A percentile compares a stretch with the other conserved stretches of the same genome.
Conservation (phyloP, 2,329 filamentous ascomycete genomes). For the Alternaria incomplexa region DNA sequence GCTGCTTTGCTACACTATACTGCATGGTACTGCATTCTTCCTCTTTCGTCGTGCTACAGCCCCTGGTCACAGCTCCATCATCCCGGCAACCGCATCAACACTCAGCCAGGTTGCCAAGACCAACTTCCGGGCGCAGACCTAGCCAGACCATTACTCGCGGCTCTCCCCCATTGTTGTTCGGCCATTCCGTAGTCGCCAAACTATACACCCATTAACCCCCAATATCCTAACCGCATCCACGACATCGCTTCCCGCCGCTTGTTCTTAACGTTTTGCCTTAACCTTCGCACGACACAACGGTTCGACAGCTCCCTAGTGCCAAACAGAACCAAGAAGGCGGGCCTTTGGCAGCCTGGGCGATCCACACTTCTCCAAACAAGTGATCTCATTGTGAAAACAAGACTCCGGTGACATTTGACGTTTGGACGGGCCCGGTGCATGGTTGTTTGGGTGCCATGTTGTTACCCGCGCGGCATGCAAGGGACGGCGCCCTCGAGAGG, state of each 20-base stretch:
- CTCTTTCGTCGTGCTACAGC: background rate
- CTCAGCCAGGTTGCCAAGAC: slow-evolving; percentile 31
- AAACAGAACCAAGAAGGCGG: slow-evolving; percentile 22
- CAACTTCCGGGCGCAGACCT: slow-evolving; percentile 25
- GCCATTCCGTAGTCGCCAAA: background rate
- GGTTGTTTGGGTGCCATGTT: slow-evolving; percentile 28
- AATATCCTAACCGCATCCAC: slow-evolving; percentile 10
- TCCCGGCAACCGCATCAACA: slow-evolving; percentile 24
- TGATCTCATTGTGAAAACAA: slow-evolving; percentile 34
- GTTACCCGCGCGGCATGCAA: slow-evolving; percentile 31
- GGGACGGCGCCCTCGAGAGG: slow-evolving; percentile 28
- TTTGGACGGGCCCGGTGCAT: slow-evolving; percentile 4
- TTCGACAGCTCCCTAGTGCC: slow-evolving; percentile 22
- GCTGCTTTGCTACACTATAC: background rate
- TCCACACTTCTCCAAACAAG: slow-evolving; percentile 28
- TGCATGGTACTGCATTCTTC: background rate
- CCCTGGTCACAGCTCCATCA: slow-evolving; percentile 17
- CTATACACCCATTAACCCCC: slow-evolving; percentile 2
- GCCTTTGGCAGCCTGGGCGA: slow-evolving; percentile 19
- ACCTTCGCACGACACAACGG: slow-evolving; percentile 5
- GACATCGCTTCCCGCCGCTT: background rate
- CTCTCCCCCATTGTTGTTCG: slow-evolving; percentile 7
- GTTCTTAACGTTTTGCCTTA: slow-evolving; percentile 2
- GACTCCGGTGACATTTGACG: slow-evolving; percentile 13
- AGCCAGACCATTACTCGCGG: slow-evolving; percentile 18